Base-by-base conservation (phyloP, 306 rosid species). In the Senna tora region DNA sequence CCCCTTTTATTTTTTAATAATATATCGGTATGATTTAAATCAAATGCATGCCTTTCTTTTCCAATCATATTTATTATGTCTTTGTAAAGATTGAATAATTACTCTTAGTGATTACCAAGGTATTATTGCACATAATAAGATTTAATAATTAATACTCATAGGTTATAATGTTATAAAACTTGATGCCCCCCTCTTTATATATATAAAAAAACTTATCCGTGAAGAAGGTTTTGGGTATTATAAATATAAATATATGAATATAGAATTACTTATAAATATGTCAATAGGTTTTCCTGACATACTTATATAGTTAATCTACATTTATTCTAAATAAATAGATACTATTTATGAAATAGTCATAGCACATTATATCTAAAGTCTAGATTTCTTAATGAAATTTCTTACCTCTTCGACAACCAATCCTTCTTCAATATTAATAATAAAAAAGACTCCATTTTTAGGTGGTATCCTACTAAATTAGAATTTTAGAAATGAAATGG, bases 391-490 rank as follows among this genome's bases (percentile, higher is more conserved):
- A 49, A 55, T 5, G 57, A 53, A 63, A 73, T 78, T 80, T 46
- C 79, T 77, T 79, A 42, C 78, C 63, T 41, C 70, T 65, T 65
- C 79, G 71, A 77, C 56, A 65, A 76, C 64, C 61, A 33, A 25
- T n/a, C n/a, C n/a, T n/a, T n/a, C n/a, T n/a, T n/a, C n/a, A n/a
- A n/a, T n/a, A n/a, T n/a, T n/a, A n/a, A n/a, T n/a, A n/a, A n/a
- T n/a, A n/a, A 36, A 36, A 36, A 36, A 3, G 8, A 36, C 32
- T 14, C 72, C 64, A 22, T 47, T 7, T 78, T 16, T 68, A 22
- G 65, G 68, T 49, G 75, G 71, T 11, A 65, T 54, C 25, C 33
- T 17, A 50, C 62, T 62, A 7, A 58, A 33, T 58, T 7, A 75
- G 69, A 72, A 72, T 49, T 39, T 13, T 46, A 28, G 17, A 32